phyloP scores from a whole-genome alignment of 257 asterid genomes.

The Eustoma russellianum region DNA sequence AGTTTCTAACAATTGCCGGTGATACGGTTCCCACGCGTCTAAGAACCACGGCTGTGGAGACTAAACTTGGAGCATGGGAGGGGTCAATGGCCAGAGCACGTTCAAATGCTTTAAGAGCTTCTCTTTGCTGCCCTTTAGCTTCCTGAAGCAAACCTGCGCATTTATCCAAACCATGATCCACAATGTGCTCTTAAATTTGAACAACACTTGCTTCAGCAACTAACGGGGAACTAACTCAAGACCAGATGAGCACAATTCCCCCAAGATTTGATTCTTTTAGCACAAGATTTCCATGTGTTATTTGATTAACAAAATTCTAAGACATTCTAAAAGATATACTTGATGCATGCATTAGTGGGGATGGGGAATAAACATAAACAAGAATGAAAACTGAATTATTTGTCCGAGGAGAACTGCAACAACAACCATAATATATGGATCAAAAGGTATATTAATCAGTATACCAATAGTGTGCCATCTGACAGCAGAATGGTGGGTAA shows the following conservation, averaged over 20 bases:
- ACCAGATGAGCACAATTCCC: too few species aligned
- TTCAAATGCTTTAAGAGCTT: constrained; percentile 48
- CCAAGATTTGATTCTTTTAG: too few species aligned
- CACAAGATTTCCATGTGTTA: too few species aligned
- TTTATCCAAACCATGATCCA: constrained; percentile 3
- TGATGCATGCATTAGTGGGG: too few species aligned
- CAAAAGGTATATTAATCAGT: neutral
- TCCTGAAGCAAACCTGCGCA: constrained; percentile 71
- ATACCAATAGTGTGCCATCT: constrained; percentile 76
- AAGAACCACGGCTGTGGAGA: constrained; percentile 51
- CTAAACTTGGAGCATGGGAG: constrained; percentile 60
- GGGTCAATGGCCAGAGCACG: constrained; percentile 65
- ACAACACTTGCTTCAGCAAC: too few species aligned
- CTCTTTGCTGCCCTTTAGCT: constrained; percentile 46
- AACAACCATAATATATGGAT: neutral
- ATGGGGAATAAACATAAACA: too few species aligned
- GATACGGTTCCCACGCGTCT: constrained; percentile 39
- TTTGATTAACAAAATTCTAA: too few species aligned
- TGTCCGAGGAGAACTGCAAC: too few species aligned
- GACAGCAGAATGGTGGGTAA: constrained; percentile 45
- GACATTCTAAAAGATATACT: too few species aligned
- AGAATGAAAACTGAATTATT: too few species aligned
- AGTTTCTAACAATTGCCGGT: constrained; percentile 36
- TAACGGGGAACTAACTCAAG: too few species aligned
- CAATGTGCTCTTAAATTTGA: too few species aligned